Base-by-base conservation (phyloP, 441 rosid genomes). In the Adansonia rubrostipa region DNA sequence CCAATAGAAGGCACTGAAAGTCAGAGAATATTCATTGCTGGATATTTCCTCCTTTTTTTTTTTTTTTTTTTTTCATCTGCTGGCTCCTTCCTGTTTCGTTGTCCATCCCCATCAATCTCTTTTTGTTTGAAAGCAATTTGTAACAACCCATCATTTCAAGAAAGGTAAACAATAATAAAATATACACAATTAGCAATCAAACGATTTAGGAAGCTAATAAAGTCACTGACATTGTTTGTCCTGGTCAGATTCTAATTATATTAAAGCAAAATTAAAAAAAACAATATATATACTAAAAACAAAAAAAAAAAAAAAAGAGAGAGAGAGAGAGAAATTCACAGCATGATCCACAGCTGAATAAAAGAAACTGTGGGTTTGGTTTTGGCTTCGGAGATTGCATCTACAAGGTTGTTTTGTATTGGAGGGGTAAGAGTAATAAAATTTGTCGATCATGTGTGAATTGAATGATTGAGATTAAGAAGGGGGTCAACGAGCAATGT, bases 401-500 rank as follows among this genome's bases (percentile, higher is more conserved):
- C 83, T 80, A 78, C 77, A 61, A 15, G 47, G 74, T 45, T 70
- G 45, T 15, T 48, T 15, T 73, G 3, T 58, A 15, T 78, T 19
- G 64, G 9, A 28, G 8, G 58, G 40, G 68, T 71, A 73, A 50
- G 80, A 42, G 82, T 80, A 80, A 77, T 57, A 45, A 82, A 80
- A 62, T 73, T 76, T 28, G 51, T 81, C 79, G 65, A 33, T 78
- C 76, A 17, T 11, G n/a, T 4, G 57, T 73, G 54, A 69, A 58
- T 20, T 28, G 33, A 28, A 28, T 28, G 13, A 50, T 69, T 57
- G 48, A 40, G 4, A 20, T 61, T 9, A 11, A 2, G 66, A 28
- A 28, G 33, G 33, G 9, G 78, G 79, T 90, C 86, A 92, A 83
- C 92, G 91, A 8, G 87, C 84, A 17, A 89, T 88, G 7, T 90